phyloP scores from a whole-genome alignment of 371 early-diverging fungal species.

The Lichtheimia hyalospora region DNA sequence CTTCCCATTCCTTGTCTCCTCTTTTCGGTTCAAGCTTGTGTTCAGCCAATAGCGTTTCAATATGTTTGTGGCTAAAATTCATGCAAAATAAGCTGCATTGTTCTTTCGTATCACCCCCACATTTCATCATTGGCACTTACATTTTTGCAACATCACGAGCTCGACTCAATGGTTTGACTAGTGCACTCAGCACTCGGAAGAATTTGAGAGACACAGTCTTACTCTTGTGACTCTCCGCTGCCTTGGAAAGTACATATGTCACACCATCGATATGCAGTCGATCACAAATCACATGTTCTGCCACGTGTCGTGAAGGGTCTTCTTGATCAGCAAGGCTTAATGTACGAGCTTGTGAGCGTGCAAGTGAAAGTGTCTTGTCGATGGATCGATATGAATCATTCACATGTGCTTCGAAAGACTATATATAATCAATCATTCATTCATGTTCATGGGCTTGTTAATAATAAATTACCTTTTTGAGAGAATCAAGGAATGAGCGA shows the following conservation, averaged over 20 bases:
- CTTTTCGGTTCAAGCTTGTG: constrained; percentile 18
- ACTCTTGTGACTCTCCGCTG: constrained; percentile 22
- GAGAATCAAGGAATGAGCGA: constrained; percentile 34
- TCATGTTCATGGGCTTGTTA: not conserved
- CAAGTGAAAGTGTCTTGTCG: constrained; percentile 36
- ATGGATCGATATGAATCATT: constrained; percentile 23
- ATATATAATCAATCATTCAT: not conserved
- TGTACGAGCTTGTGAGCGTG: constrained; percentile 24
- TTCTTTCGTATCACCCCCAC: not conserved
- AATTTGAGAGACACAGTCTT: constrained; percentile 34
- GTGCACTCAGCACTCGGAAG: constrained; percentile 35
- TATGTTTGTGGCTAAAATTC: constrained; percentile 31
- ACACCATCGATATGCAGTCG: constrained; percentile 44
- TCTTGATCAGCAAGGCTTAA: constrained; percentile 23
- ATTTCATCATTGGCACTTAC: constrained; percentile 23
- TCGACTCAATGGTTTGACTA: constrained; percentile 31
- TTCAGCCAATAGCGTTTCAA: constrained; percentile 30
- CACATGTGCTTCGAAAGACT: constrained; percentile 38
- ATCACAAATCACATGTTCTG: constrained; percentile 28
- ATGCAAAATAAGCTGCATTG: not conserved
- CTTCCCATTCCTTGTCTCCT: constrained; percentile 41
- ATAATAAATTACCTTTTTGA: constrained; percentile 37
- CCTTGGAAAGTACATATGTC: constrained; percentile 28
- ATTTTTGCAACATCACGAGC: constrained; percentile 47
- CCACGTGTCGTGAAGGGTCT: constrained; percentile 20